A percentile compares a stretch with the other conserved stretches of the same genome.
These are phyloP conservation scores for Torrubiellomyces zombiae DNA, from an alignment of 2,329 filamentous ascomycete genomes.

Conservation along the genomic window DNA sequence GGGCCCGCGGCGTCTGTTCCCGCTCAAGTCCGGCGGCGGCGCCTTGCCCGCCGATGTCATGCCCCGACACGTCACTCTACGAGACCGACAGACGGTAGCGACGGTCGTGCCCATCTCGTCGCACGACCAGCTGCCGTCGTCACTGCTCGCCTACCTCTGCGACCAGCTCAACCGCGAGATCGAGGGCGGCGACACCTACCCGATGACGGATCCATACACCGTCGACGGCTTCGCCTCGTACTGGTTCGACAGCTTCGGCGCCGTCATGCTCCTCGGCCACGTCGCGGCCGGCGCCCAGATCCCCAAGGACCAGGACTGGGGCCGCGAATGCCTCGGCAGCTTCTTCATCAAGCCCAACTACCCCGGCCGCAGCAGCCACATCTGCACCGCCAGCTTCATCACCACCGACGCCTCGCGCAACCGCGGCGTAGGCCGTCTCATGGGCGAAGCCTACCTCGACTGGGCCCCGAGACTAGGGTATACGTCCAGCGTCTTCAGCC, in stretches of 20 bases:
- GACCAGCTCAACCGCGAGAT: conserved; percentile 83
- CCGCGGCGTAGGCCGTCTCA: conserved; percentile 56
- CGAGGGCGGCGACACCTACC: conserved; percentile 81
- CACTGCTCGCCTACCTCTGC: conserved; percentile 60
- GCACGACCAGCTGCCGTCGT: conserved; percentile 57
- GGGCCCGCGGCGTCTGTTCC: too few species aligned
- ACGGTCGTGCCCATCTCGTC: conserved; percentile 72
- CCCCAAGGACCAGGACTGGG: conserved; percentile 53
- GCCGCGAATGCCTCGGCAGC: conserved; percentile 66
- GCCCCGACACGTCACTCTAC: conserved; percentile 63
- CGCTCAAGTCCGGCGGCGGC: too few species aligned
- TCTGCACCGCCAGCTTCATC: conserved; percentile 72
- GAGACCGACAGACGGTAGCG: conserved; percentile 69
- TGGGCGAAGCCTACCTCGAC: conserved; percentile 63
- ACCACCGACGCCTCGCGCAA: conserved; percentile 58
- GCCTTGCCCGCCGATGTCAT: conserved; percentile 51
- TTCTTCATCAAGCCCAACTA: conserved; percentile 95
- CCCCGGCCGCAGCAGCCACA: conserved; percentile 74
- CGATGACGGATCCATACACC: conserved; percentile 63
- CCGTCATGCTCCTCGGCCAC: conserved; percentile 71
- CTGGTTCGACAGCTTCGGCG: conserved; percentile 85
- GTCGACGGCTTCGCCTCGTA: conserved; percentile 63
- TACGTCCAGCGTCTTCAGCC: conserved; percentile 83
- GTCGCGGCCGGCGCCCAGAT: conserved; percentile 46
- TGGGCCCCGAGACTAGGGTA: conserved; percentile 72